Evolutionary conservation across 2,329 filamentous ascomycete species (phyloP), one percentile per base, ranked within the genome.

Genomic region (Diaporthe batatas): DNA sequence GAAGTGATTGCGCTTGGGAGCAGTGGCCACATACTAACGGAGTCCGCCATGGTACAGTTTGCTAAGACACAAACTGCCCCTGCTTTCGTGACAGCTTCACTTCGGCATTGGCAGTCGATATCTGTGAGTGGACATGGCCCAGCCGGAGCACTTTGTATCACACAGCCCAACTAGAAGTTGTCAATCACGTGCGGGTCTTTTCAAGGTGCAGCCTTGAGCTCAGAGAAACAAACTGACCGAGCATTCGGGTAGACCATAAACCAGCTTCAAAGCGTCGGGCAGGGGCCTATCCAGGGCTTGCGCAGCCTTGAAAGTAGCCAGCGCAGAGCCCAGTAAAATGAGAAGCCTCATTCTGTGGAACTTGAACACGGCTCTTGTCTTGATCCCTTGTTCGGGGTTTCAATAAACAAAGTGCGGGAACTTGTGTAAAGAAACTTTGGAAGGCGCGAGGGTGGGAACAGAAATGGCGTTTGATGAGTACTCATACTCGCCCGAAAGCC

Each of bases 71-170:
- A 65, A 5, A 51, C n/a, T 36, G 62, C 62, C 7, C 42, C 62
- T 18, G 29, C 44, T 42, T 51, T 65, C 3, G 62, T 65, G 5
- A 65, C 62, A 34, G 6, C 29, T 51, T 65, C 62, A n/a, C 62
- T 65, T 3, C 32, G 12, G 62, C 62, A 65, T 51, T 65, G 62
- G 42, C 62, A 65, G n/a, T 65, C 44, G 10, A 65, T 65, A 10
- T 65, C 62, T 25, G 62, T 65, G 29, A 65, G 62, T 21, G 62
- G 0, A 49, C 62, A 65, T 39, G 62, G 44, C 12, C 62, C 62
- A 36, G 29, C 44, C 16, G 62, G 62, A 36, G 29, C 62, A 10
- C 62, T 51, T 39, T 65, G 44, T 36, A 65, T 12, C 21, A 65
- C 21, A 23, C 62, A 65, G 32, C 62, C 36, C 44, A 65, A 21